Percentiles rank a stretch among this genome's conserved stretches.
These are phyloP conservation scores for Pseudozyma sp. DNA, from an alignment of 1,284 basidiomycete genomes.

Conservation along the genomic window DNA sequence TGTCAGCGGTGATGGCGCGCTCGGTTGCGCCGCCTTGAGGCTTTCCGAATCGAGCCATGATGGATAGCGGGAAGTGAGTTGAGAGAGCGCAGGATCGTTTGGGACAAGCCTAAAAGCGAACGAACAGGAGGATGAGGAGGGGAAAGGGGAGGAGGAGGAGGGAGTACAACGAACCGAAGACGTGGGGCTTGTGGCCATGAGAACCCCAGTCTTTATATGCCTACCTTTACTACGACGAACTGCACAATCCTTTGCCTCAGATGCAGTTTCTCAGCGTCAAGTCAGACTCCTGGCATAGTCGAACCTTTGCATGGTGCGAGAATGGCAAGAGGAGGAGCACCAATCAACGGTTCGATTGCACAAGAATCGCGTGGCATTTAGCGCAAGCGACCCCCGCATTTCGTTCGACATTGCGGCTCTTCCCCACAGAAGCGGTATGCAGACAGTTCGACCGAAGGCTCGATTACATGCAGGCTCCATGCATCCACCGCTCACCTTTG, in stretches of 20 bases:
- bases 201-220: too few species aligned
- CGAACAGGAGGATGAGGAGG: neutral
- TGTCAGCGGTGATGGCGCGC: slow-evolving; percentile 33
- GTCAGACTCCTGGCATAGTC: too few species aligned
- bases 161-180: neutral
- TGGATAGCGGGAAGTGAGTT: neutral
- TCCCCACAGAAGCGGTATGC: slow-evolving; percentile 11
- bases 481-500: too few species aligned
- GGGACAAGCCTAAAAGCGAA: neutral
- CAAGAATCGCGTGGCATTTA: neutral
- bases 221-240: too few species aligned
- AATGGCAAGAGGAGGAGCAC: neutral
- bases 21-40: slow-evolving; percentile 28
- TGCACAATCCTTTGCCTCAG: too few species aligned
- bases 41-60: slow-evolving; percentile 33
- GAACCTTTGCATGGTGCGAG: neutral
- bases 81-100: too few species aligned
- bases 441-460: neutral
- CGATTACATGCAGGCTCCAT: neutral
- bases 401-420: slow-evolving; percentile 12
- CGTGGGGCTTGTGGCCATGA: too few species aligned
- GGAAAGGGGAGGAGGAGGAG: neutral
- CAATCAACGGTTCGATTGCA: too few species aligned
- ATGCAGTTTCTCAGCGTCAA: too few species aligned
- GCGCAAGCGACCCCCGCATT: slow-evolving; percentile 18